These are phyloP conservation scores for Rubroboletus pulcherrimus DNA, from an alignment of 768 basidiomycete species.

Conservation along the genomic window DNA sequence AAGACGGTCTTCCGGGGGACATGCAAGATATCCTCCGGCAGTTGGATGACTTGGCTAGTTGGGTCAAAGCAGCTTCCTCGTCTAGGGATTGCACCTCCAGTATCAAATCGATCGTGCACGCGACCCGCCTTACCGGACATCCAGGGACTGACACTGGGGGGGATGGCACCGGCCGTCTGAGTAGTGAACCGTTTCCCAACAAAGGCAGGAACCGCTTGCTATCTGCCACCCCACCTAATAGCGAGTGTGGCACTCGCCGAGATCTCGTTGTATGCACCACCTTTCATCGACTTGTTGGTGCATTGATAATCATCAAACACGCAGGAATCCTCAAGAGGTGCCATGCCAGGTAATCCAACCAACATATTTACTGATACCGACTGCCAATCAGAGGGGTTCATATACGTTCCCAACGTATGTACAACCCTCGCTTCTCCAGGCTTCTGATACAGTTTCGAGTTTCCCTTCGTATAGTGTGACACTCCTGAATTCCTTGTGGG, in stretches of 20 bases:
- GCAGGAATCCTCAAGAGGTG: constrained; percentile 8
- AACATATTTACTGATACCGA: neutral
- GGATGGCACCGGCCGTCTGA: neutral
- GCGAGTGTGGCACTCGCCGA: neutral
- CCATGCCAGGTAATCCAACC: neutral
- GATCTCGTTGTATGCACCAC: constrained; percentile 12
- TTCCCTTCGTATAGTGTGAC: constrained; percentile 8
- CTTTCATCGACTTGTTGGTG: neutral
- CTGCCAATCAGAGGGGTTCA: constrained; percentile 20
- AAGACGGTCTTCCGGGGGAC: constrained; percentile 25
- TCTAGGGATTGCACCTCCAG: constrained; percentile 5
- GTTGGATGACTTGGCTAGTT: constrained; percentile 27
- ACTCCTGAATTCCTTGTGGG: constrained; percentile 33
- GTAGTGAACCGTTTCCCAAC: neutral
- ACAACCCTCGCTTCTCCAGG: neutral
- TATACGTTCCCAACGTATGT: constrained; percentile 28
- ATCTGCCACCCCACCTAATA: neutral
- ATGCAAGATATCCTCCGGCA: constrained; percentile 26
- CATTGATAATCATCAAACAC: constrained; percentile 3
- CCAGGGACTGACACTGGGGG: neutral
- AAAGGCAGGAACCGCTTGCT: constrained; percentile 25
- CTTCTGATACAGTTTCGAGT: neutral
- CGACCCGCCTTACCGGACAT: neutral
- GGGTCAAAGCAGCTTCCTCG: constrained; percentile 23
- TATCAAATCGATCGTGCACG: neutral